These are phyloP conservation scores for Albizia julibrissin DNA, from an alignment of 306 rosid species.

Conservation along the genomic window DNA sequence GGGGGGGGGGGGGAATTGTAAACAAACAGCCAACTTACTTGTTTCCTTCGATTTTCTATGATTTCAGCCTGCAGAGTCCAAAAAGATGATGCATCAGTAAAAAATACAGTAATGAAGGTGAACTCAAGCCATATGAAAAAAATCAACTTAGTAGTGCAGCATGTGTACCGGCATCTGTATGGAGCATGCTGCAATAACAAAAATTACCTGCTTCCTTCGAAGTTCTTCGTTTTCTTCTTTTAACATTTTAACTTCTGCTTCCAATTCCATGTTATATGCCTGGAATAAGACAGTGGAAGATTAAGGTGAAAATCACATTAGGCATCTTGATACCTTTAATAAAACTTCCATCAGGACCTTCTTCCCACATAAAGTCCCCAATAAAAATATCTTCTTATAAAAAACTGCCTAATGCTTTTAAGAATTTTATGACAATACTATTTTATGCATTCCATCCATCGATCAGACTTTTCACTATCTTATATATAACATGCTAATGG, in stretches of 20 bases:
- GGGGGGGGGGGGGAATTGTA: too few relatives aligned
- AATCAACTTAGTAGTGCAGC: not conserved
- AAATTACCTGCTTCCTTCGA: constrained; percentile 74
- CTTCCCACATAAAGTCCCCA: constrained; percentile 23
- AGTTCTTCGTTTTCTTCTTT: constrained; percentile 87
- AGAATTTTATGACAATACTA: constrained; percentile 36
- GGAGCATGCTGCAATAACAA: not conserved
- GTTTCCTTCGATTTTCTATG: constrained; percentile 77
- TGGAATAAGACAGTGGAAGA: constrained; percentile 42
- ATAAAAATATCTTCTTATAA: constrained; percentile 1
- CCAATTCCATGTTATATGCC: constrained; percentile 97
- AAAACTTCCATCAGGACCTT: constrained; percentile 11
- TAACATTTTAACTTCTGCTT: constrained; percentile 86
- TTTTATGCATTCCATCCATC: constrained; percentile 28
- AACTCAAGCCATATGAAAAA: constrained; percentile 11
- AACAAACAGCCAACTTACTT: constrained; percentile 52
- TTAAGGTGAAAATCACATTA: constrained; percentile 25
- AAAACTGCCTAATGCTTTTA: constrained; percentile 19
- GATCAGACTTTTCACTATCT: constrained; percentile 56
- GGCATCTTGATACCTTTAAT: constrained; percentile 15
- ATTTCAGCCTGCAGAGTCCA: constrained; percentile 69
- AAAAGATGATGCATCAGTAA: constrained; percentile 29
- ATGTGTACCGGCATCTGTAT: not conserved
- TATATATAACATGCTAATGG: constrained; percentile 47
- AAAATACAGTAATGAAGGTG: not conserved